Evolutionary conservation across 768 basidiomycete genomes (phyloP).

Genomic region (Nidularia pulvinata): DNA sequence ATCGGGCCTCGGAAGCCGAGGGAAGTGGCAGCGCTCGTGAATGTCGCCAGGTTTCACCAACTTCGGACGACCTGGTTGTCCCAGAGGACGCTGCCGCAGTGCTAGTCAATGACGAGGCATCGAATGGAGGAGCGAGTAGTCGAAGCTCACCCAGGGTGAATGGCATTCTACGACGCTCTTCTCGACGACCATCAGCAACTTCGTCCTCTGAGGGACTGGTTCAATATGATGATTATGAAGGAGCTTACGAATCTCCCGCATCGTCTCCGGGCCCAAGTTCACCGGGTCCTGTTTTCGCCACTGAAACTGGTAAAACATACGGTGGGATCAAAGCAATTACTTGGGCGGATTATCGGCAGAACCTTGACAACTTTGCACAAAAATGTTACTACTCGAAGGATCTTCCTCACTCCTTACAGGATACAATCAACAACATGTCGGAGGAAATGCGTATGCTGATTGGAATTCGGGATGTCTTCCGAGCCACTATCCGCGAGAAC

Average conservation of each 20-base stretch:
- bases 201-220: constrained; percentile 4
- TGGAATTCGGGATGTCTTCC: constrained; percentile 54
- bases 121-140: neutral
- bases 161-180: neutral
- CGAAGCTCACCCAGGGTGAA: neutral
- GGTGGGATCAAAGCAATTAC: constrained; percentile 34
- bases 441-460: constrained; percentile 33
- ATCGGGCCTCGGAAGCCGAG: no score
- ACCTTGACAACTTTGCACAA: constrained; percentile 27
- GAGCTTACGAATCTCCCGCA: constrained; percentile 1
- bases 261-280: constrained; percentile 2
- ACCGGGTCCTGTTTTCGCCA: neutral
- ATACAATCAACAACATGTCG: constrained; percentile 59
- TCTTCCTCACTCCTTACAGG: constrained; percentile 64
- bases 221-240: neutral
- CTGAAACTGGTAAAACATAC: constrained; percentile 7
- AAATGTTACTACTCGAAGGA: constrained; percentile 39
- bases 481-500: constrained; percentile 64
- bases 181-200: constrained; percentile 1
- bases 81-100: no score
- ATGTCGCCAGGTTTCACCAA: no score
- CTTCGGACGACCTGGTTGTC: no score
- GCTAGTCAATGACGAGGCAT: neutral
- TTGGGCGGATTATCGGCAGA: constrained; percentile 32
- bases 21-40: no score